Evolutionary conservation across 768 basidiomycete genomes (phyloP).

Genomic region (Dacryopinax spathularia): DNA sequence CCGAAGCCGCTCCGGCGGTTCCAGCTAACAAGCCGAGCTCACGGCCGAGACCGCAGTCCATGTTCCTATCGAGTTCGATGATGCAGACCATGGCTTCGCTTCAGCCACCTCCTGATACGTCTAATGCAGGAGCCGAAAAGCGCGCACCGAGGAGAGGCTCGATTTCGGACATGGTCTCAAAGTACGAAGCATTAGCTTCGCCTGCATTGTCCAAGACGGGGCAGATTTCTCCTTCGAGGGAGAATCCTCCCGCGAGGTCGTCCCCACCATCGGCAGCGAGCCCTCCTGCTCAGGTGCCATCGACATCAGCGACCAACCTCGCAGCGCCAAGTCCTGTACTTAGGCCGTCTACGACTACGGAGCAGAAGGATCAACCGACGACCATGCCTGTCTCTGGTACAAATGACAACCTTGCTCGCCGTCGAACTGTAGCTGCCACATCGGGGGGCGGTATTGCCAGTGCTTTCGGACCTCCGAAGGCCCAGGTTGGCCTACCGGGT

Average conservation of each 20-base stretch:
- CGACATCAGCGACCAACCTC: not conserved
- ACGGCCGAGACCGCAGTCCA: constrained; percentile 64
- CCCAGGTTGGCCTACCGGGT: not conserved
- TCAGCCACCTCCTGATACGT: constrained; percentile 20
- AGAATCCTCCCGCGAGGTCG: not conserved
- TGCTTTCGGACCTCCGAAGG: not conserved
- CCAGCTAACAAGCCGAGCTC: constrained; percentile 24
- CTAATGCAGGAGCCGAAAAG: constrained; percentile 16
- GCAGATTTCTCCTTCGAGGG: not conserved
- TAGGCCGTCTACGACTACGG: not conserved
- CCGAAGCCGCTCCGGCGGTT: constrained; percentile 12
- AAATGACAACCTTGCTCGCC: not conserved
- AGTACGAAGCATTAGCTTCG: constrained; percentile 54
- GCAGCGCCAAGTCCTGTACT: no score
- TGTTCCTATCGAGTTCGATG: constrained; percentile 44
- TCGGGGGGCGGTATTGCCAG: not conserved
- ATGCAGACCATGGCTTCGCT: constrained; percentile 32
- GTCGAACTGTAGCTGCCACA: not conserved
- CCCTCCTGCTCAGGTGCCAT: not conserved
- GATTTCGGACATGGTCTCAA: constrained; percentile 76
- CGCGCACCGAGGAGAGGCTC: constrained; percentile 47
- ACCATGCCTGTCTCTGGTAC: not conserved
- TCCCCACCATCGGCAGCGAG: not conserved
- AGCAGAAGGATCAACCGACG: not conserved
- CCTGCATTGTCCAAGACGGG: constrained; percentile 3